Conservation (phyloP, 306 rosid genomes). For the Cucurbita pepo region DNA sequence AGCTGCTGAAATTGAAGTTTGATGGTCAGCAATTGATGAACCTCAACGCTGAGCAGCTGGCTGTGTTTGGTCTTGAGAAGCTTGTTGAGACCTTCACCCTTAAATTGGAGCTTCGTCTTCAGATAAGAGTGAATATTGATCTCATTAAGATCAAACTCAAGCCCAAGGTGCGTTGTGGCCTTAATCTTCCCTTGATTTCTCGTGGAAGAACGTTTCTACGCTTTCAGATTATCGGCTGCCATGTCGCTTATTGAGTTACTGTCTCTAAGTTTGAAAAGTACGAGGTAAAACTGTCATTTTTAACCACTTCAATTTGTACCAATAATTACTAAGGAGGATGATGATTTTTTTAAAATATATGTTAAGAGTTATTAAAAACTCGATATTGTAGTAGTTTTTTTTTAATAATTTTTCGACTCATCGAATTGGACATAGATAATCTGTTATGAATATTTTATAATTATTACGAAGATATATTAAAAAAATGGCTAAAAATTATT, state of each 20-base stretch:
- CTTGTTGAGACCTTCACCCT: slow-evolving; percentile 12
- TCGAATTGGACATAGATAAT: too few relatives aligned
- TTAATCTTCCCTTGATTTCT: slow-evolving; percentile 25
- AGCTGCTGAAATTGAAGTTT: background rate
- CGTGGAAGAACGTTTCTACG: background rate
- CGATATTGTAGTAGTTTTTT: too few relatives aligned
- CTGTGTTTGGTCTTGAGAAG: background rate
- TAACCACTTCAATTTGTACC: too few relatives aligned
- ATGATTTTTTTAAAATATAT: too few relatives aligned
- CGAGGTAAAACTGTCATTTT: too few relatives aligned
- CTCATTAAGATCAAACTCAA: slow-evolving; percentile 18
- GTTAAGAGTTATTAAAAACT: too few relatives aligned
- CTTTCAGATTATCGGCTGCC: slow-evolving; percentile 21
- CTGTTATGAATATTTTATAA: too few relatives aligned
- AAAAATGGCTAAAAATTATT: too few relatives aligned
- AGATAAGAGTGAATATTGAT: slow-evolving; percentile 21
- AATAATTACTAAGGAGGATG: too few relatives aligned
- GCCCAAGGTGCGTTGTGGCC: slow-evolving; percentile 31
- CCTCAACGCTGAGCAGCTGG: background rate
- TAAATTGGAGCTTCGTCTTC: slow-evolving; percentile 16
- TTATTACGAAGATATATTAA: too few relatives aligned
- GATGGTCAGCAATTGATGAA: background rate
- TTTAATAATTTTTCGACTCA: too few relatives aligned
- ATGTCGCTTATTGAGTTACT: slow-evolving; percentile 15
- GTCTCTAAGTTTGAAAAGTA: background rate